A percentile compares a stretch with the other conserved stretches of the same genome.
phyloP scores from a whole-genome alignment of 2,329 filamentous ascomycete genomes.

The Sporothrix brunneoviolacea region DNA sequence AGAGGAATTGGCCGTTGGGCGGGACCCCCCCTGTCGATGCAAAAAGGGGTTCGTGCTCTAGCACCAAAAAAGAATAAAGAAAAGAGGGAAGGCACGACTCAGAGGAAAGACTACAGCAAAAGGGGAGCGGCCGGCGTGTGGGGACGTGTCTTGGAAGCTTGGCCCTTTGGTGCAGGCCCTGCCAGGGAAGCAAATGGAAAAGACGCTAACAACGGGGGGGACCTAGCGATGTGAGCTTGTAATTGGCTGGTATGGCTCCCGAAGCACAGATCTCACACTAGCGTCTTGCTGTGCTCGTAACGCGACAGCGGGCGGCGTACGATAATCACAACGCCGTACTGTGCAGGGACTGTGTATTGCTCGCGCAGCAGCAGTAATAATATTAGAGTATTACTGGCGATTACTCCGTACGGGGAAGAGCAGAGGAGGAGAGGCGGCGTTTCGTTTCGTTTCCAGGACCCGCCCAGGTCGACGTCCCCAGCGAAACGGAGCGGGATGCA shows the following conservation, averaged over 20 bases:
- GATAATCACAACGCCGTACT: background rate
- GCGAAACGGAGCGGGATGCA: background rate
- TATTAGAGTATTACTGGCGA: too few relatives aligned
- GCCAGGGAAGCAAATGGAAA: conserved; percentile 6
- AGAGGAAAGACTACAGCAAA: background rate
- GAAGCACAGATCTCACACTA: conserved; percentile 16
- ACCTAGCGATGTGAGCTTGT: conserved; percentile 2
- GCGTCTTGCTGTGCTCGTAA: background rate
- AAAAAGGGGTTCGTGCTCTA: conserved; percentile 19
- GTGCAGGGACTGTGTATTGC: background rate
- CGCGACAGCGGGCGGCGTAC: background rate
- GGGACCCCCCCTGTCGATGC: conserved; percentile 14
- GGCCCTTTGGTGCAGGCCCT: conserved; percentile 4
- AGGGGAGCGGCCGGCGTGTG: conserved; percentile 10
- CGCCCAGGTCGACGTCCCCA: too few relatives aligned
- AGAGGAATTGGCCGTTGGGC: conserved; percentile 11
- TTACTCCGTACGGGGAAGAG: too few relatives aligned
- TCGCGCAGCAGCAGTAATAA: too few relatives aligned
- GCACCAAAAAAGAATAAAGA: conserved; percentile 6
- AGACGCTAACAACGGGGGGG: background rate
- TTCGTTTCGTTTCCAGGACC: conserved; percentile 6
- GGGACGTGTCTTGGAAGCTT: conserved; percentile 11
- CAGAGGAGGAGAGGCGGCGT: too few relatives aligned
- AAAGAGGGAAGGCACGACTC: background rate
- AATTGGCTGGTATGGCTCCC: conserved; percentile 11